phyloP scores from a whole-genome alignment of 805 yeast genomes.

The Ogataea chonburiensis region DNA sequence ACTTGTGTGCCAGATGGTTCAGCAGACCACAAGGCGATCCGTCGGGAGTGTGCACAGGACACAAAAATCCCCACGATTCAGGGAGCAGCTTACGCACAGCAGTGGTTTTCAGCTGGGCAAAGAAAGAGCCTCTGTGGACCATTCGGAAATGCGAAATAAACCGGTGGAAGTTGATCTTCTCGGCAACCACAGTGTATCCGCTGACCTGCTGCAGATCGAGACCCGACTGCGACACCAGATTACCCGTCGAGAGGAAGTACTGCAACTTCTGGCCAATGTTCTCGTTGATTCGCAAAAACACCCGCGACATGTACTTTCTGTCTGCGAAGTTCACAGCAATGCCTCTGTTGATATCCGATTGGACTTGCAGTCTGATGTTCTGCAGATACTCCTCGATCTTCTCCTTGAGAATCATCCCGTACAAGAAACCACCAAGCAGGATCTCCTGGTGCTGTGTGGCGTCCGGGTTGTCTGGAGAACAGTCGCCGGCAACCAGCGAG shows the following conservation, averaged over 20 bases:
- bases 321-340: conserved; percentile 80
- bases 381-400: conserved; percentile 91
- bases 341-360: conserved; percentile 78
- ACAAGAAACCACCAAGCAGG: conserved; percentile 89
- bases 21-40: conserved; percentile 98
- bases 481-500: conserved; percentile 93
- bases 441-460: conserved; percentile 99
- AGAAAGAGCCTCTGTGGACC: conserved; percentile 99
- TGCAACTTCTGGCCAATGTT: conserved; percentile 94
- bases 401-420: conserved; percentile 95
- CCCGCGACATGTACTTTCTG: conserved; percentile 76
- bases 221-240: conserved; percentile 94
- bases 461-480: conserved; percentile 97
- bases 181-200: conserved; percentile 98
- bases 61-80: conserved; percentile 98
- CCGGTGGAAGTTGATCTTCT: conserved; percentile 94
- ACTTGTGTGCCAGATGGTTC: conserved; percentile 95
- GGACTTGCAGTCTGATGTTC: conserved; percentile 68
- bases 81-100: conserved; percentile 95
- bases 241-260: conserved; percentile 95
- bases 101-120: conserved; percentile 96
- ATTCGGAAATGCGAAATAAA: conserved; percentile 98
- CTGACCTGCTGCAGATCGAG: conserved; percentile 96
- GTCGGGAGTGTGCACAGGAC: conserved; percentile 99
- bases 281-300: conserved; percentile 77